Evolutionary conservation across 805 yeast species (phyloP).

Genomic region (Schwanniomyces vanrijiae): DNA sequence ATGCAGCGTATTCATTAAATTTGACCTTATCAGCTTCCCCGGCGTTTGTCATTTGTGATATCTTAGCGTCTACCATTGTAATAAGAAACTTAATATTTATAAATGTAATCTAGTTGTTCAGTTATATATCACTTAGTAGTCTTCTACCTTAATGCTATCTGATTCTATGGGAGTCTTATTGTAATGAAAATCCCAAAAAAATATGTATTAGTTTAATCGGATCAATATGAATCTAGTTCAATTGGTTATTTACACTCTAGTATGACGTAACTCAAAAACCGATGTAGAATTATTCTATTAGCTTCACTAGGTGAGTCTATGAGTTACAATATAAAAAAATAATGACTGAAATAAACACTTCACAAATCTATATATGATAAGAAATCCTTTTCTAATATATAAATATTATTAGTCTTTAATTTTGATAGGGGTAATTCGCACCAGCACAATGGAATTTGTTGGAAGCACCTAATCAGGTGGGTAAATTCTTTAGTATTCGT

Average conservation of each 20-base stretch:
- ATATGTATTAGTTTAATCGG: neutral
- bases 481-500: neutral
- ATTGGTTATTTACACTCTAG: neutral
- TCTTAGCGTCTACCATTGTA: neutral
- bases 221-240: neutral
- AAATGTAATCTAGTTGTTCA: neutral
- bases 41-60: neutral
- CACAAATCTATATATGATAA: neutral
- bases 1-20: constrained; percentile 11
- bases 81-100: neutral
- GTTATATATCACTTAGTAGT: neutral
- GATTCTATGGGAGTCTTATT: neutral
- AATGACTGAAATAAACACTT: neutral
- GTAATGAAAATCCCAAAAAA: neutral
- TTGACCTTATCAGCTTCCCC: neutral
- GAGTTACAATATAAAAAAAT: neutral
- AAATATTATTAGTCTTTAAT: neutral
- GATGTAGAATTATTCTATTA: neutral
- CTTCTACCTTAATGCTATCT: neutral
- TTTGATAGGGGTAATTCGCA: neutral
- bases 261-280: neutral
- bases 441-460: neutral
- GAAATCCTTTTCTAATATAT: neutral
- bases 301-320: neutral
- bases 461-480: neutral